Base-by-base conservation (phyloP, 2,329 filamentous ascomycete species). In the Karstenula rhodostoma region DNA sequence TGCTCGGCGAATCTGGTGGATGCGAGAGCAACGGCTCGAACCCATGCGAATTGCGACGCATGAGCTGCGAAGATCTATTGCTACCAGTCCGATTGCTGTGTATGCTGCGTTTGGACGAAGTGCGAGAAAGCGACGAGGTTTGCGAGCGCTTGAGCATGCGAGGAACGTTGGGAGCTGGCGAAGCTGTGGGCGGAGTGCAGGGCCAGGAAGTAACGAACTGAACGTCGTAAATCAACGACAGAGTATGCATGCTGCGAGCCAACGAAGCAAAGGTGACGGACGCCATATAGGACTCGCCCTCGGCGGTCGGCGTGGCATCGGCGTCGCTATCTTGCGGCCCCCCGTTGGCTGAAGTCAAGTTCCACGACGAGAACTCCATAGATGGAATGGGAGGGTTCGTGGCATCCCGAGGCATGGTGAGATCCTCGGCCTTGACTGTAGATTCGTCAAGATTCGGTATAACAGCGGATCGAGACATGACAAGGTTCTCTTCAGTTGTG, bases 151-250 rank as follows among this genome's bases (percentile, higher is more conserved):
- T 71, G 2, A 71, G 56, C 15, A 73, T 61, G 23, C 67, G 66
- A 10, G 69, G 71, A 12, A 66, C 59, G 50, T 63, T 68, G 3
- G 63, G 65, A n/a, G 62, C 29, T 25, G 67, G 62, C 7, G 68
- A 65, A 13, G 68, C 61, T 13, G 68, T 60, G 15, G 84, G 83
- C 12, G 81, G 77, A 7, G 77, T 80, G 68, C 85, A 88, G 19
- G 83, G 83, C 67, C 83, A 84, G 1, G 84, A 83, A 0, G 83
- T 80, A 46, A 88, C 74, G 67, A 87, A 87, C 29, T 83, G 79
- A 15, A 85, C 79, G 59, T 86, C 83, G 68, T 85, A 79, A 17
- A 73, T 76, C 27, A 87, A 72, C 1, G 80, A 66, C n/a, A 78
- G 57, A 2, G 64, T 69, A 49, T 73, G 62, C 2, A 50, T 56